Base-by-base conservation (phyloP, 2,329 filamentous ascomycete species). In the Colletotrichum brevisporum region DNA sequence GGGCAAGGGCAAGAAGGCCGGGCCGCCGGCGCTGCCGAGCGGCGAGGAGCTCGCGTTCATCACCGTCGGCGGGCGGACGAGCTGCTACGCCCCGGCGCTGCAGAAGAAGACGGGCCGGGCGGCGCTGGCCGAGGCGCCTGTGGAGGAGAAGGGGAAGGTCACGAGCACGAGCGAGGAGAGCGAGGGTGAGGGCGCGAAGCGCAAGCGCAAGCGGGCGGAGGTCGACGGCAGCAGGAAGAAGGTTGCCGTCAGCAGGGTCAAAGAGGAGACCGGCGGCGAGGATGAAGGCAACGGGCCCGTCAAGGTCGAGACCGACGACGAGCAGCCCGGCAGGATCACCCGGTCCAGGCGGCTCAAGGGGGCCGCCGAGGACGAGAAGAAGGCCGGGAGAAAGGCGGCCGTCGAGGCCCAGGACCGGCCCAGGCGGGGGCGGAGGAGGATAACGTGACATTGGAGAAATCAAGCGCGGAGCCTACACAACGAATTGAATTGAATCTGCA, bases 31-130 rank as follows among this genome's bases (percentile, higher is more conserved):
- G 56, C 81, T 98, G 31, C 95, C 95, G 0, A 97, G 90, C 72
- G 96, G 96, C 0, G 91, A 94, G 71, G 94, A 92, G 79, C 91
- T 98, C 53, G 90, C 90, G 0, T 96, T 95, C 76, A 81, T 98
- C 56, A 98, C 92, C 0, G 95, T 98, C 0, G 95, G 95, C 0
- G 95, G 95, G 2, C 86, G 96, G 53, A 98, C 96, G 4, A 97
- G 94, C 76, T 97, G 95, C 55, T 92, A 95, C 60, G 94, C 97
- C 0, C 94, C 94, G 0, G 89, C 86, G 13, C 82, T 96, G 31
- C 96, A 98, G 83, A 97, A 94, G 84, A 97, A 97, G 84, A 87
- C 80, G 0, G 86, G 85, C 0, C 76, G 77, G 4, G 78, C 84
- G 5, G 78, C 77, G 4, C 76, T 77, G 4, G 78, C 84, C 4